Evolutionary conservation across 345 rosid species (phyloP), one percentile per base, ranked within the genome.

Genomic region (Eucalyptus rudis): DNA sequence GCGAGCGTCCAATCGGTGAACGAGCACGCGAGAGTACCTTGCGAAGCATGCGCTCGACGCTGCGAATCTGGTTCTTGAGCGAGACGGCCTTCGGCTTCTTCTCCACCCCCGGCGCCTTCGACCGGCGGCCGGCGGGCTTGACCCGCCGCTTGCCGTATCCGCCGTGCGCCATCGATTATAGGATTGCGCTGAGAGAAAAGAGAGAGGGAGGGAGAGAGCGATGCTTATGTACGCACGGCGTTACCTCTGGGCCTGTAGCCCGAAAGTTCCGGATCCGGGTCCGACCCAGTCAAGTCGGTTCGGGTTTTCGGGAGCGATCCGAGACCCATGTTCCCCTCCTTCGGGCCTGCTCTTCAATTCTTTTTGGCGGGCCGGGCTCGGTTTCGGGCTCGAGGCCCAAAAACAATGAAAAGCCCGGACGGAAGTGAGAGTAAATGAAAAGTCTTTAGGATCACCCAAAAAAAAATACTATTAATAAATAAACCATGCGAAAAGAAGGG

Each of bases 21-120:
- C 24, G 58, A 52, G 58, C 1, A 19, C 24, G 56, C 45, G 25
- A 0, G 58, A n/a, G 45, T 54, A 96, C 99, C 97, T 97, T 98
- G 89, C 99, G 99, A 80, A 98, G 99, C 95, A 98, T 95, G 45
- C 99, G 99, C 86, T 96, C 99, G 51, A 94, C 87, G 90, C 99
- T 97, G 89, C 99, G 99, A 88, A 96, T 96, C 94, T 98, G 99
- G 89, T 98, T 98, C 93, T 96, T 98, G 89, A 95, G 93, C 40
- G 99, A 94, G 87, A 97, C 96, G 86, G 92, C 86, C 86, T 96
- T 96, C 13, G 94, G 93, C 93, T 96, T 98, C 96, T 96, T 97
- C 87, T 97, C 98, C 4, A 94, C 96, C 45, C 92, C 95, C 10
- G 93, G 91, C 22, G 90, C 96, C 89, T 95, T 98, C 25, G 98